Evolutionary conservation across 2,329 filamentous ascomycete species (phyloP), one percentile per base, ranked within the genome.

Genomic region (Passalora sequoiae): DNA sequence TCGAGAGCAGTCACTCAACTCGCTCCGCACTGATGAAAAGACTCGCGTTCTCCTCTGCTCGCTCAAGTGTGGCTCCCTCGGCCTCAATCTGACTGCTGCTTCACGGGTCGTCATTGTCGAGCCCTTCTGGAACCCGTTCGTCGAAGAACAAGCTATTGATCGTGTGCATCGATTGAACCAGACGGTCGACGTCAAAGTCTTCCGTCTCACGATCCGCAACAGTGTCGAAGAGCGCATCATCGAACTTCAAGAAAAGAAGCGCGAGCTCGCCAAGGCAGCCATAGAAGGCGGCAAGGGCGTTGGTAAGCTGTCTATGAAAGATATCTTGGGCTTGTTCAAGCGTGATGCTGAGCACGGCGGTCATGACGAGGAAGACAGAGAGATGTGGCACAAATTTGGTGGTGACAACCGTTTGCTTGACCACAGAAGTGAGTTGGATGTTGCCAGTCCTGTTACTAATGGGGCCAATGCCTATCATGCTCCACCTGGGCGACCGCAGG

Each of bases 141-240:
- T 98, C 24, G 92, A 98, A 71, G 92, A 98, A 65, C 92, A 98
- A 73, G 92, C 92, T 6, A 36, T 36, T 7, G 33, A 36, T 13
- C 88, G 92, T 42, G 92, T 98, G 19, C 92, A 98, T 64, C 88
- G 92, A n/a, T 83, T 98, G 40, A 97, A 94, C 29, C 92, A 98
- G 67, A 96, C 88, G 1, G 77, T 91, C 29, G 89, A 97, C 61
- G 92, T 98, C 24, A 80, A 91, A 43, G 88, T 98, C 51, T 98
- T 95, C 73, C 94, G 92, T 59, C 79, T 98, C 58, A 95, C 89
- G 2, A 83, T 98, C 49, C 78, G 80, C 53, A 76, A 84, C 54
- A 89, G 85, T 0, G 91, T 98, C 43, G 92, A 98, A 71, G 89
- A 91, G 66, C 81, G 89, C 45, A 98, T 98, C 57, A 72, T 97